Evolutionary conservation across 192 early-diverging fungal genomes (phyloP), one percentile per base, ranked within the genome.

Genomic region (Backusella westeae): DNA sequence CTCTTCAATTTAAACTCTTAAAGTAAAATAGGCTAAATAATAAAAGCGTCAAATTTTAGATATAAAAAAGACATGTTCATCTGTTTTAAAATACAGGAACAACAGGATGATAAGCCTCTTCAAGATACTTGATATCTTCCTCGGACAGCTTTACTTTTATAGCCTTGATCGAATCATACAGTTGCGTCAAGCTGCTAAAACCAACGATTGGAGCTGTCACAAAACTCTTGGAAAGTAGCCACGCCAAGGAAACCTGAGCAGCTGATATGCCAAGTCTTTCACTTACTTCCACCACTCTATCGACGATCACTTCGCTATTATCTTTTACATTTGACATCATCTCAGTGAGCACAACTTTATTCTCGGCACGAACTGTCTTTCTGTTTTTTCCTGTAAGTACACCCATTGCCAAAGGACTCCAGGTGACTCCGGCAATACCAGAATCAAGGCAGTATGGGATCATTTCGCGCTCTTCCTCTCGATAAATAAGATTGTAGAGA

Each of bases 391-490:
- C 74, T 17, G 74, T 65, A 26, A 84, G 59, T 7, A 44, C 34
- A 46, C 82, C 80, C 34, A 81, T 67, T 14, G 82, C 82, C 5
- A 84, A 35, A 7, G 82, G 75, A 15, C 69, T 63, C 76, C 80
- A 84, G 29, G 65, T 67, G 1, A 83, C 73, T 15, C 52, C 42
- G 8, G 71, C 73, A 53, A 84, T 80, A 26, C 77, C 73, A 66
- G 76, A 78, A 75, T 80, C 19, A 75, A 7, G 26, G 65, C 77
- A 77, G 23, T 81, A 84, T 7, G 82, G 76, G 23, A 71, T 74
- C 82, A 84, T 81, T 63, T 81, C 82, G 35, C 82, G 69, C 52
- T 81, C 82, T 78, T 83, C 80, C 78, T 84, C 82, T 14, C 82
- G 80, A 71, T 84, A 84, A 36, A 84, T 34, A 34, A 78, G 71